Evolutionary conservation across 768 basidiomycete species (phyloP).

Genomic region (Tylopilus rubrobrunneus): DNA sequence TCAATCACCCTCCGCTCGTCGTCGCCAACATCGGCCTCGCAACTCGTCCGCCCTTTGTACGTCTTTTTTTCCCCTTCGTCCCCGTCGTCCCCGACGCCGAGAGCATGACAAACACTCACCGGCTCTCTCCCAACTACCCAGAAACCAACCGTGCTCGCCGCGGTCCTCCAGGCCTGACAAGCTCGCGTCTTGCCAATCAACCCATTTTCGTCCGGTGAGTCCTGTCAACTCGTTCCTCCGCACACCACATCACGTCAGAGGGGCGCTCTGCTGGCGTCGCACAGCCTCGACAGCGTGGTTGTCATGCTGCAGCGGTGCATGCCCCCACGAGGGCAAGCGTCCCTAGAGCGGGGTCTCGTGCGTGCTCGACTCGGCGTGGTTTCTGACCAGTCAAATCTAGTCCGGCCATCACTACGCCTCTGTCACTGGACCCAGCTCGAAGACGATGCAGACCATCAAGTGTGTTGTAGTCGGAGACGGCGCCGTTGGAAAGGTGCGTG

Average conservation of each 20-base stretch:
- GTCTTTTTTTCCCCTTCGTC: constrained; percentile 8
- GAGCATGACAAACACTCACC: constrained; percentile 17
- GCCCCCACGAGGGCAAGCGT: constrained; percentile 5
- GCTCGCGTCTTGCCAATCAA: constrained; percentile 16
- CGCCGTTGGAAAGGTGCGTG: constrained; percentile 93
- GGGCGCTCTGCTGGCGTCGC: constrained; percentile 11
- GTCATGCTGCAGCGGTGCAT: constrained; percentile 27
- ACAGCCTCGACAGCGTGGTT: constrained; percentile 28
- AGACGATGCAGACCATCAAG: constrained; percentile 90
- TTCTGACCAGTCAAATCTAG: constrained; percentile 16
- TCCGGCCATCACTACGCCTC: constrained; percentile 16
- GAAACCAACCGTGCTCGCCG: constrained; percentile 25
- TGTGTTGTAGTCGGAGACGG: constrained; percentile 97
- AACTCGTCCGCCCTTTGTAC: constrained; percentile 16
- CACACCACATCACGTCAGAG: constrained; percentile 4
- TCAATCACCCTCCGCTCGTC: constrained; percentile 27
- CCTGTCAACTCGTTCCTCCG: not conserved
- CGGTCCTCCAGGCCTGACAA: constrained; percentile 20
- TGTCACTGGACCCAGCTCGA: constrained; percentile 13
- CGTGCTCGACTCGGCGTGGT: constrained; percentile 10
- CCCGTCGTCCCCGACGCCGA: not conserved
- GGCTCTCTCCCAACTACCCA: constrained; percentile 16
- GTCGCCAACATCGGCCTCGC: constrained; percentile 26
- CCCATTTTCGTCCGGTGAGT: constrained; percentile 22
- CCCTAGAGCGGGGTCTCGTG: constrained; percentile 27